Percentiles rank a stretch among this genome's conserved stretches.
Conservation (phyloP, 345 rosid species). For the Hevea brasiliensis region DNA sequence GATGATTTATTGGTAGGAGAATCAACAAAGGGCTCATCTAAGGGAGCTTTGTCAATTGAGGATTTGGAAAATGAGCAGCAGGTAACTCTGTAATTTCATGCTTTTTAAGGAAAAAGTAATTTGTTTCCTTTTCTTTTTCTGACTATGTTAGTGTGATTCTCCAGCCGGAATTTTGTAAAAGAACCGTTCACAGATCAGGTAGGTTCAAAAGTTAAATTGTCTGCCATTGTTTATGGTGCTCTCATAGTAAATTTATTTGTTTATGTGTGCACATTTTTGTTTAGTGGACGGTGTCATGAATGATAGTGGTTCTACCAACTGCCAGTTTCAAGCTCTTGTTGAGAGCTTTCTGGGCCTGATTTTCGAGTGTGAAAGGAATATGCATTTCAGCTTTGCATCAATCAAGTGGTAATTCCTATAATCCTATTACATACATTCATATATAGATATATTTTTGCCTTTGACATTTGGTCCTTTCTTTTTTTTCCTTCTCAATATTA, state of each 20-base stretch:
- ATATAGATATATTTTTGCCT: neutral
- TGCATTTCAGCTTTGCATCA: constrained; percentile 65
- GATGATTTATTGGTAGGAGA: constrained; percentile 26
- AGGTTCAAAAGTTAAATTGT: constrained; percentile 8
- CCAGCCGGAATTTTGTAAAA: constrained; percentile 56
- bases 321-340: constrained; percentile 66
- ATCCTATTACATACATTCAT: neutral
- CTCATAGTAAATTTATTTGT: neutral
- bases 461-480: neutral
- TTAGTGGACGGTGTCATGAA: constrained; percentile 20
- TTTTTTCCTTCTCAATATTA: neutral
- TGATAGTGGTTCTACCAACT: constrained; percentile 28
- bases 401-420: constrained; percentile 79
- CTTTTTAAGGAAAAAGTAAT: neutral
- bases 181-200: constrained; percentile 39
- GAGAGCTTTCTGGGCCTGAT: constrained; percentile 67
- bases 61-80: constrained; percentile 33
- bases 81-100: constrained; percentile 29
- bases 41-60: constrained; percentile 15
- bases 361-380: constrained; percentile 41
- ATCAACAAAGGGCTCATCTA: constrained; percentile 20
- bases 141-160: constrained; percentile 26
- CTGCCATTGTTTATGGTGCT: neutral
- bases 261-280: no score
- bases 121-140: constrained; percentile 9